Percentiles rank a stretch among this genome's conserved stretches.
Evolutionary conservation across 1,284 basidiomycete species (phyloP).

Genomic region (Fomitopsis betulina): DNA sequence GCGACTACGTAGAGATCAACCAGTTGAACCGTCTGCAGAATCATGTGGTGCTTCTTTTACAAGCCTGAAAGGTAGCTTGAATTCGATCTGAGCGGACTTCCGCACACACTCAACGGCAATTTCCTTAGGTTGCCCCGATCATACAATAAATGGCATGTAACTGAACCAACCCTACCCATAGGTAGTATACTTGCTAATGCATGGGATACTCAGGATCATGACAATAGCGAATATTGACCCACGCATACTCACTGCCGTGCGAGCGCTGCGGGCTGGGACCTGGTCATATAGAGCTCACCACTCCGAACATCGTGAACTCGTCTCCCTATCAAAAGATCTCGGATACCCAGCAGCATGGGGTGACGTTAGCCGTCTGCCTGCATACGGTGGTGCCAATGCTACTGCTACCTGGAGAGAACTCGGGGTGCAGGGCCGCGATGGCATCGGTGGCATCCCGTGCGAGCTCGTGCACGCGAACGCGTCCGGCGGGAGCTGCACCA

Average conservation of each 20-base stretch:
- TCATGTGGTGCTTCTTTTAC: slow-evolving; percentile 85
- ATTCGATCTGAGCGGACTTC: not conserved
- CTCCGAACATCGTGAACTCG: slow-evolving; percentile 32
- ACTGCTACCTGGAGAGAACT: slow-evolving; percentile 49
- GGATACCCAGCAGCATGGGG: slow-evolving; percentile 61
- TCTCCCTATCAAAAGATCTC: slow-evolving; percentile 48
- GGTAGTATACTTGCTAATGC: not conserved
- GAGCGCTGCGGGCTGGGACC: slow-evolving; percentile 43
- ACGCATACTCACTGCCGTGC: slow-evolving; percentile 50
- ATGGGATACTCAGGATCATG: slow-evolving; percentile 45
- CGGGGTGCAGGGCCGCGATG: slow-evolving; percentile 43
- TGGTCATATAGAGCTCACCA: slow-evolving; percentile 55
- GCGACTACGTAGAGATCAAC: too few species aligned
- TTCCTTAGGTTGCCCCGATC: slow-evolving; percentile 55
- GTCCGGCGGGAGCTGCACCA: slow-evolving; percentile 50
- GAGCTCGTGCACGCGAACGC: slow-evolving; percentile 62
- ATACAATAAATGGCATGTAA: slow-evolving; percentile 62
- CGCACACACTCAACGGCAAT: not conserved
- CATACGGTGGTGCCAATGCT: slow-evolving; percentile 51
- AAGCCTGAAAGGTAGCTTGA: slow-evolving; percentile 55
- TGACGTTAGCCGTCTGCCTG: slow-evolving; percentile 51
- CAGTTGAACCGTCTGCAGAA: slow-evolving; percentile 38
- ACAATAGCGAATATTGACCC: slow-evolving; percentile 63
- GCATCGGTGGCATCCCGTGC: slow-evolving; percentile 68
- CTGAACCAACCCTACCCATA: not conserved